Evolutionary conservation across 1,284 basidiomycete genomes (phyloP).

Genomic region (Ceratobasidium sp.): DNA sequence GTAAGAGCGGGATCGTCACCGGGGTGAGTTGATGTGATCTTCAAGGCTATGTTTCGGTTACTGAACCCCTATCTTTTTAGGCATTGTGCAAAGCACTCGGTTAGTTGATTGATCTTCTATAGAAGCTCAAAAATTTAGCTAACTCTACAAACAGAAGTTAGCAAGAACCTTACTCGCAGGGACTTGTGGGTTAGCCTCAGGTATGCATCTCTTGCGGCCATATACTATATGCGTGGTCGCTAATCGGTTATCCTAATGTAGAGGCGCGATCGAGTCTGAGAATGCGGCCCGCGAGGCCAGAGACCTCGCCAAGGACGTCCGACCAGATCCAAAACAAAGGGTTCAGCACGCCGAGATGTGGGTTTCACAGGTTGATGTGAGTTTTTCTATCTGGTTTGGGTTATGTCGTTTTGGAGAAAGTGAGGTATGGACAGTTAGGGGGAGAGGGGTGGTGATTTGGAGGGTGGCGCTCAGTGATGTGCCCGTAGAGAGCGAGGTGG

Average conservation of each 20-base stretch:
- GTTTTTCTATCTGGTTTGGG: background rate
- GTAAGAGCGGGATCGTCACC: slow-evolving; percentile 33
- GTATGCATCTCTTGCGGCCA: background rate
- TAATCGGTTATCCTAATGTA: background rate
- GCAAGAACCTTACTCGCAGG: background rate
- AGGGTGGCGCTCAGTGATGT: background rate
- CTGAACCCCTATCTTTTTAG: background rate
- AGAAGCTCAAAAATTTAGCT: background rate
- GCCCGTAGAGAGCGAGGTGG: background rate
- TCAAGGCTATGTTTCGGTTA: background rate
- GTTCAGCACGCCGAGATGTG: slow-evolving; percentile 42
- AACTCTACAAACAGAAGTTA: background rate
- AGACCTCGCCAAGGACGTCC: slow-evolving; percentile 25
- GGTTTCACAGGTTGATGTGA: slow-evolving; percentile 30
- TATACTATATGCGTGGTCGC: background rate
- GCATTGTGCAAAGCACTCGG: slow-evolving; percentile 33
- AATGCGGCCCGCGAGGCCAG: slow-evolving; percentile 11
- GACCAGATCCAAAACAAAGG: background rate
- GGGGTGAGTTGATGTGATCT: slow-evolving; percentile 2
- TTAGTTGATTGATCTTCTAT: background rate
- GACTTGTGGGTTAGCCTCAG: slow-evolving; percentile 27
- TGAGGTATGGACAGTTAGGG: background rate
- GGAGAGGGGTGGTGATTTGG: background rate
- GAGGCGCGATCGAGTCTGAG: slow-evolving; percentile 12
- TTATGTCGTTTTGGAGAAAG: background rate